These are phyloP conservation scores for Aspergillus melleus DNA, from an alignment of 2,329 filamentous ascomycete genomes.

Conservation along the genomic window DNA sequence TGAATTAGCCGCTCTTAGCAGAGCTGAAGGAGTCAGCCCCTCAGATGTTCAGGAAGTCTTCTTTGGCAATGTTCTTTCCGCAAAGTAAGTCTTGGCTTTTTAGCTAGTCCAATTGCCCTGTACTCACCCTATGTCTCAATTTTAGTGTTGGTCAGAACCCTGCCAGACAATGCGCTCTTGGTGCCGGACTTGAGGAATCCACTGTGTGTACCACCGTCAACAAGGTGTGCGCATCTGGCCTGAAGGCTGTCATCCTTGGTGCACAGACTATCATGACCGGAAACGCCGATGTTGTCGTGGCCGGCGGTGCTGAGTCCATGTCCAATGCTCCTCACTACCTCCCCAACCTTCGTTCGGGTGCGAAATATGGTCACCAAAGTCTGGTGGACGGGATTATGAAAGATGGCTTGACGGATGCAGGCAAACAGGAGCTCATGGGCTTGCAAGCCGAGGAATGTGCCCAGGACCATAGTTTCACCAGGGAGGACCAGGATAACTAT, in stretches of 20 bases:
- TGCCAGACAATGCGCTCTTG: constrained; percentile 88
- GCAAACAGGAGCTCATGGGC: constrained; percentile 95
- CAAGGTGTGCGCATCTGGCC: constrained; percentile 95
- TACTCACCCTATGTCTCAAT: constrained; percentile 8
- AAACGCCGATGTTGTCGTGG: constrained; percentile 88
- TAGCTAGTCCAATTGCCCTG: neutral
- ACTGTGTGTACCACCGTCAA: constrained; percentile 92
- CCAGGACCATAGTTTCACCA: constrained; percentile 73
- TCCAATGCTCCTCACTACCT: constrained; percentile 97
- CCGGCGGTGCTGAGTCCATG: constrained; percentile 97
- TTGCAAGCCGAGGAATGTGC: constrained; percentile 90
- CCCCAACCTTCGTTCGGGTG: constrained; percentile 77
- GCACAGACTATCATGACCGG: constrained; percentile 98
- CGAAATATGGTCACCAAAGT: constrained; percentile 90
- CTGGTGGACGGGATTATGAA: constrained; percentile 90
- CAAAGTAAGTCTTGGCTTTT: constrained; percentile 64
- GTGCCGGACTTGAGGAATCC: constrained; percentile 77
- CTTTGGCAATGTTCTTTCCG: constrained; percentile 96
- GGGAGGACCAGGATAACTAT: constrained; percentile 91
- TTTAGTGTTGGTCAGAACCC: constrained; percentile 89
- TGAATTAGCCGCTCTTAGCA: constrained; percentile 69
- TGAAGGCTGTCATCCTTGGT: constrained; percentile 93
- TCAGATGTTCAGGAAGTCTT: constrained; percentile 94
- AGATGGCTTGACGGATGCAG: constrained; percentile 90
- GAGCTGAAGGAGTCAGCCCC: constrained; percentile 80